These are phyloP conservation scores for Colletotrichum sp. DNA, from an alignment of 2,329 filamentous ascomycete genomes.

Conservation along the genomic window DNA sequence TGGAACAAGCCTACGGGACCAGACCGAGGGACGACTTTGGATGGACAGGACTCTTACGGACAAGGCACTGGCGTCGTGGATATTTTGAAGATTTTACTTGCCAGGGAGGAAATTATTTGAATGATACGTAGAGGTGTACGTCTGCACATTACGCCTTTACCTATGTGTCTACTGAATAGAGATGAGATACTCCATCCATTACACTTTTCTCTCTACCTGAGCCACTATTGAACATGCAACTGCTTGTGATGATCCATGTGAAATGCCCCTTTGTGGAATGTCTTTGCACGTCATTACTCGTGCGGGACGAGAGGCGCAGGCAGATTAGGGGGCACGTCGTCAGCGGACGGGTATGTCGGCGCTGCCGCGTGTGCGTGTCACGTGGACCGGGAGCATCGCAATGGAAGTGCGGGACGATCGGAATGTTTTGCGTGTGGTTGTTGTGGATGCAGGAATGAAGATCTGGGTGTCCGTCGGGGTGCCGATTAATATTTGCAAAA, in stretches of 20 bases:
- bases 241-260: neutral
- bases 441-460: neutral
- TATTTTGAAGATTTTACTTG: conserved; percentile 8
- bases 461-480: neutral
- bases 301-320: neutral
- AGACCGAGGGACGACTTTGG: conserved; percentile 20
- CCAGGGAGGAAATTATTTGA: conserved; percentile 7
- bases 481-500: neutral
- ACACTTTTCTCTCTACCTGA: neutral
- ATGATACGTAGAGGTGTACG: conserved; percentile 14
- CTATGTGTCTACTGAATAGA: conserved; percentile 14
- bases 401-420: neutral
- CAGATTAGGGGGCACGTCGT: neutral
- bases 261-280: neutral
- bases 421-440: neutral
- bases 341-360: neutral
- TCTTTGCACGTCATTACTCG: neutral
- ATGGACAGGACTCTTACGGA: conserved; percentile 19
- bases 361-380: neutral
- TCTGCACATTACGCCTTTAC: neutral
- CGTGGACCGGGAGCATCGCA: neutral
- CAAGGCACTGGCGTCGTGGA: conserved; percentile 17
- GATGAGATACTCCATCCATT: neutral
- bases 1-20: conserved; percentile 16
- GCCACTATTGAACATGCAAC: neutral